Conservation (phyloP, 2,329 filamentous ascomycete species). For the Alternaria longipes region DNA sequence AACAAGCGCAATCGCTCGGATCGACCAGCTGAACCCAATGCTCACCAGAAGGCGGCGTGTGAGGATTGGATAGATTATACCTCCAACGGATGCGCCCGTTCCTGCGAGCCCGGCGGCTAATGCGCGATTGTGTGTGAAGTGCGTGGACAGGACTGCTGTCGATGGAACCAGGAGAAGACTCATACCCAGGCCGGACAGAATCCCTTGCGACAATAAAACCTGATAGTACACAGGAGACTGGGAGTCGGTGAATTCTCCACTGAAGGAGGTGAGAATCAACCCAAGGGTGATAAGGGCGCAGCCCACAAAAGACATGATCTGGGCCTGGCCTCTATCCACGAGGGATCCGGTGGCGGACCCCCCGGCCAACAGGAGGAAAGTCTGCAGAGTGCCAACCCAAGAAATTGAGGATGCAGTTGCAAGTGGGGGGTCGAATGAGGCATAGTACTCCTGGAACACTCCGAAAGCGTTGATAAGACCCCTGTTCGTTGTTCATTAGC, state of each 20-base stretch:
- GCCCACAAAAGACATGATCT: slow-evolving; percentile 35
- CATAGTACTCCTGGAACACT: slow-evolving; percentile 42
- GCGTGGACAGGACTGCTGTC: slow-evolving; percentile 23
- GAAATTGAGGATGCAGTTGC: slow-evolving; percentile 54
- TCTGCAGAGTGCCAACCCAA: slow-evolving; percentile 57
- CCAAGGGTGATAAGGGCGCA: slow-evolving; percentile 53
- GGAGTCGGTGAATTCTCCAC: slow-evolving; percentile 40
- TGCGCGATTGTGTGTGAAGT: slow-evolving; percentile 61
- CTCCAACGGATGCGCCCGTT: slow-evolving; percentile 55
- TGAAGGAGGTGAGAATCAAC: slow-evolving; percentile 61
- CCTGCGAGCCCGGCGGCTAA: slow-evolving; percentile 61
- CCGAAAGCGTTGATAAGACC: slow-evolving; percentile 35
- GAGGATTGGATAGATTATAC: slow-evolving; percentile 59
- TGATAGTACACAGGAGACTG: slow-evolving; percentile 55
- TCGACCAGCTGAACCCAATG: slow-evolving; percentile 69
- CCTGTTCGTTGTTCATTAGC: slow-evolving; percentile 6
- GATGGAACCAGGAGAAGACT: slow-evolving; percentile 27
- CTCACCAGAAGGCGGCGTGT: slow-evolving; percentile 63
- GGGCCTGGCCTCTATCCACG: slow-evolving; percentile 23
- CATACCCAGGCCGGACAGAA: slow-evolving; percentile 25
- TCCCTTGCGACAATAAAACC: slow-evolving; percentile 35
- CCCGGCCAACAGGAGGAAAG: slow-evolving; percentile 20
- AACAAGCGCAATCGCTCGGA: slow-evolving; percentile 68
- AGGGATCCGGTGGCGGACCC: slow-evolving; percentile 24
- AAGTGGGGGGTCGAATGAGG: slow-evolving; percentile 21